These are phyloP conservation scores for Fusarium sp. DNA, from an alignment of 2,329 filamentous ascomycete genomes.

Conservation along the genomic window DNA sequence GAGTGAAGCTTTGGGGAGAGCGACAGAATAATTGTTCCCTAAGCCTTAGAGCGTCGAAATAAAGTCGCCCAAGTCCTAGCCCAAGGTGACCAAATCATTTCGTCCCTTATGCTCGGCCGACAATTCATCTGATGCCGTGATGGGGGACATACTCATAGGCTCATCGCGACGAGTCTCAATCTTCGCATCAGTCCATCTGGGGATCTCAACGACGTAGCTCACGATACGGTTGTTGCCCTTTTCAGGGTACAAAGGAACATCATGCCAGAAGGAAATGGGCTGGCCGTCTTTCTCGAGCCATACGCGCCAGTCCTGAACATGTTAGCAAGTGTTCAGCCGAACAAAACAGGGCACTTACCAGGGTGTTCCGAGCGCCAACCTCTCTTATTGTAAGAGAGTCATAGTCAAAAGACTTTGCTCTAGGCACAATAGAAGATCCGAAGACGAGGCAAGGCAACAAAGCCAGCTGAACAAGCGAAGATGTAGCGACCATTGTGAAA, in stretches of 20 bases:
- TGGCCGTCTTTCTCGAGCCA: conserved; percentile 55
- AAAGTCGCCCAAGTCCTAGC: no score
- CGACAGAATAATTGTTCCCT: no score
- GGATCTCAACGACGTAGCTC: conserved; percentile 57
- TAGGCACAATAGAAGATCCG: conserved; percentile 21
- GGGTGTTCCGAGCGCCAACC: conserved; percentile 54
- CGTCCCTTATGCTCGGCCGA: no score
- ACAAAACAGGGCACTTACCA: conserved; percentile 39
- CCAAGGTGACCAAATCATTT: no score
- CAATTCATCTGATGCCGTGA: no score
- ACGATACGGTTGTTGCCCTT: conserved; percentile 51
- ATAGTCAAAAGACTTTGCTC: conserved; percentile 43
- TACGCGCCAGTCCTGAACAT: conserved; percentile 53
- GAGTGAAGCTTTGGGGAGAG: no score
- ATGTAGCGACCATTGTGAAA: conserved; percentile 32
- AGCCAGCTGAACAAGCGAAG: conserved; percentile 34
- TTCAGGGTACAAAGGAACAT: conserved; percentile 55
- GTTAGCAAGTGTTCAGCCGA: neutral
- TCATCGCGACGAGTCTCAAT: conserved; percentile 55
- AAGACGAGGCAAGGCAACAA: conserved; percentile 35
- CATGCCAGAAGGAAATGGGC: conserved; percentile 57
- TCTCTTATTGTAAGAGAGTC: conserved; percentile 49
- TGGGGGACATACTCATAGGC: conserved; percentile 51
- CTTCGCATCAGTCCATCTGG: conserved; percentile 56
- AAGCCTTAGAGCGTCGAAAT: no score